Conservation (phyloP, 805 yeast species). For the Saccharomycopsis vini region DNA sequence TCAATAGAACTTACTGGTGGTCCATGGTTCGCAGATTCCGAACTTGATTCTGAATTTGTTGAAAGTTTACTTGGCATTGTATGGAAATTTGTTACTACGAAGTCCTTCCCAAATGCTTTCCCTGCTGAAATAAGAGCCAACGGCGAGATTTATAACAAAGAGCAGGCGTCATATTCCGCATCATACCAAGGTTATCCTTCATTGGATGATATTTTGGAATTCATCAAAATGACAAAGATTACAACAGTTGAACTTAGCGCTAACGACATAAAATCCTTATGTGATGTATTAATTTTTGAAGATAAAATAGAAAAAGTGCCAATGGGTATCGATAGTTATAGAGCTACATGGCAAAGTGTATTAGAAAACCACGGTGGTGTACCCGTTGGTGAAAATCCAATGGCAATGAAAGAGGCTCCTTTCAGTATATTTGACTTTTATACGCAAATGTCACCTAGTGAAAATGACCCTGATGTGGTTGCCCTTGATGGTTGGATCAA, state of each 20-base stretch:
- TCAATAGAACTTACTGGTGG: conserved; percentile 96
- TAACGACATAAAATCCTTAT: conserved; percentile 67
- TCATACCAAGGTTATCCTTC: conserved; percentile 58
- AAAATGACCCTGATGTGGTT: conserved; percentile 31
- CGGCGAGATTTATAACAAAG: conserved; percentile 21
- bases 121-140: conserved; percentile 13
- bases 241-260: conserved; percentile 72
- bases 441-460: conserved; percentile 31
- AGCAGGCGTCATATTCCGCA: conserved; percentile 40
- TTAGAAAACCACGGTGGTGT: conserved; percentile 29
- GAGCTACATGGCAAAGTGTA: conserved; percentile 72
- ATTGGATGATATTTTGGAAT: conserved; percentile 64
- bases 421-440: conserved; percentile 32
- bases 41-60: conserved; percentile 88
- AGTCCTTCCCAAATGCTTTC: conserved; percentile 49
- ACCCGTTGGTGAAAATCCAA: conserved; percentile 19
- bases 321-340: conserved; percentile 41
- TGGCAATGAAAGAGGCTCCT: conserved; percentile 11
- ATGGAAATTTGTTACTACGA: conserved; percentile 77
- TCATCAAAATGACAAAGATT: conserved; percentile 62
- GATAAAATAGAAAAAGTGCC: conserved; percentile 63
- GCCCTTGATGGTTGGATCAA: conserved; percentile 25
- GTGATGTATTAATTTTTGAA: conserved; percentile 83
- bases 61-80: conserved; percentile 74
- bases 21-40: conserved; percentile 97